Evolutionary conservation across 2,329 filamentous ascomycete species (phyloP), one percentile per base, ranked within the genome.

Genomic region (Penicillium sp.): DNA sequence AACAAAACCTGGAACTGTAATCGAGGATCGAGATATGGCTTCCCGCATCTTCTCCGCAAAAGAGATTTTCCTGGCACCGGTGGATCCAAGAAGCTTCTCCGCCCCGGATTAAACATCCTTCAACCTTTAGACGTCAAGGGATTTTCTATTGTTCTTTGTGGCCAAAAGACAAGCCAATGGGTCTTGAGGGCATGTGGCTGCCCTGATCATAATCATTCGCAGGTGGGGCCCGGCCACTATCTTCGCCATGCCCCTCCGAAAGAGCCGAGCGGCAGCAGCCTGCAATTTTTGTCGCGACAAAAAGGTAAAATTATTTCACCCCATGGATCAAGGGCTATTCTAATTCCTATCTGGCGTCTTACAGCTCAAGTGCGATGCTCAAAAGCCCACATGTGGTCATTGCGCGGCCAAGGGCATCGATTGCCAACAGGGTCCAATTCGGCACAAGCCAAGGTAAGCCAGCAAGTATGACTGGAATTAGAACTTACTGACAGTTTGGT

Each of bases 301-400:
- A 56, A 77, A 71, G 63, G 69, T 70, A 53, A 4, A 6, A 6
- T 5, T 14, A 21, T 26, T 11, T 9, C 9, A 6, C 16, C 25
- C 1, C 13, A 25, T 31, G 26, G 3, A 9, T 1, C 3, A 5
- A 23, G 53, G 31, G 43, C 23, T 37, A n/a, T 4, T 35, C 52
- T 55, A 50, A 48, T 14, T 2, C 4, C 1, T 25, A 37, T 10
- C 3, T 19, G 35, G 8, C 0, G 35, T 39, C 2, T 43, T 8
- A 21, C 58, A 83, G 80, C 77, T 83, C 68, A 81, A 80, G 62
- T 83, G 81, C 64, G 80, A 79, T 56, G 74, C 75, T 23, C 77
- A 78, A 47, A 69, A 72, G 50, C 80, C 80, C 3, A 67, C 65
- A 29, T 83, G 80, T 58, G 72, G 73, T 31, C 81, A 80, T 62